These are phyloP conservation scores for Xylaria grammica DNA, from an alignment of 495 filamentous ascomycete species.

Conservation along the genomic window DNA sequence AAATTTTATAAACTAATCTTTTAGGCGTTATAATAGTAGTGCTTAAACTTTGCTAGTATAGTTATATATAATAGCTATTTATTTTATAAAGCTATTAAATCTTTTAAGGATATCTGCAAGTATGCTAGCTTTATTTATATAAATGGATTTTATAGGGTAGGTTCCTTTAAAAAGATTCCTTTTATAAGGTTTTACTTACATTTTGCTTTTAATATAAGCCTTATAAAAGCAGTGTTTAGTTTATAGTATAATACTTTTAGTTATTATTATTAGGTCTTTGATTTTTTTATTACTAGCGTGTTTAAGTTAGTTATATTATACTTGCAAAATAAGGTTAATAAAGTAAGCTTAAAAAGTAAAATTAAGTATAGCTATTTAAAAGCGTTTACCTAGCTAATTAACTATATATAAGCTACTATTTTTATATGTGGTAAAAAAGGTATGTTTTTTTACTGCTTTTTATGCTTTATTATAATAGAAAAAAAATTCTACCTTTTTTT, in stretches of 20 bases:
- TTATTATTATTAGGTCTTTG: conserved; percentile 12
- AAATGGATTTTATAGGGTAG: not conserved
- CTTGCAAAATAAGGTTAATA: conserved; percentile 1
- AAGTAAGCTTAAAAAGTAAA: not conserved
- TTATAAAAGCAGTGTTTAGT: not conserved
- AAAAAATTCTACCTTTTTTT: not conserved
- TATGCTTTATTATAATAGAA: not conserved
- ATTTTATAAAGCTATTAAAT: not conserved
- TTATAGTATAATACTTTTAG: not conserved
- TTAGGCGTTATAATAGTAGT: not conserved
- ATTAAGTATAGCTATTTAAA: not conserved
- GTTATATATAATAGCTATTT: not conserved
- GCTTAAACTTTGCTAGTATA: not conserved
- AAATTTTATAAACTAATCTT: conserved; percentile 14
- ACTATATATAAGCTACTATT: not conserved
- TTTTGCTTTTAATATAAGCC: not conserved
- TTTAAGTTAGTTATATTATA: conserved; percentile 6
- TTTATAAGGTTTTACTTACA: not conserved
- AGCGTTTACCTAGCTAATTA: not conserved
- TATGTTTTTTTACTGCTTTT: not conserved
- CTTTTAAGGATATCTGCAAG: not conserved
- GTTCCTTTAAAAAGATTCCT: not conserved
- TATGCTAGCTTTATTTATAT: not conserved
- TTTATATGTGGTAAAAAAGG: not conserved
- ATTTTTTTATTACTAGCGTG: conserved; percentile 17